A percentile compares a stretch with the other conserved stretches of the same genome.
phyloP scores from a whole-genome alignment of 2,329 filamentous ascomycete genomes.

The Microascus cirrosus region DNA sequence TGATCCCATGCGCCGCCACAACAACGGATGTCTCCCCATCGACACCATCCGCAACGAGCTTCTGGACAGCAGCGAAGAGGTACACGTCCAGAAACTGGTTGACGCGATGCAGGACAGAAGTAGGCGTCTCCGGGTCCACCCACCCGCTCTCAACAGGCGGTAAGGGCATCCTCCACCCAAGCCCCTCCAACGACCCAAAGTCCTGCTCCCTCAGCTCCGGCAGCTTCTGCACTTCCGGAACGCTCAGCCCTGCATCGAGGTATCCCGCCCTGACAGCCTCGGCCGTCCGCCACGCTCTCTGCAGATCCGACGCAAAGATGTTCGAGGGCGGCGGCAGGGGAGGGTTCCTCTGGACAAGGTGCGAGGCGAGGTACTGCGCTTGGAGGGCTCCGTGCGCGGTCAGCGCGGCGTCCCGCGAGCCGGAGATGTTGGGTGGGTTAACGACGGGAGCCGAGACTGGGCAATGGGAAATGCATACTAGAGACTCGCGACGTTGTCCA shows the following conservation, averaged over 20 bases:
- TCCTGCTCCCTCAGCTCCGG: slow-evolving; percentile 57
- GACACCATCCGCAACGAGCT: slow-evolving; percentile 5
- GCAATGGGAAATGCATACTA: slow-evolving; percentile 43
- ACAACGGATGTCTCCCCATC: slow-evolving; percentile 29
- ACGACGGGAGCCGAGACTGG: slow-evolving; percentile 4
- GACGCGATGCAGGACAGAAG: slow-evolving; percentile 53
- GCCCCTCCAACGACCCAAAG: slow-evolving; percentile 63
- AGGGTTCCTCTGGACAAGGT: slow-evolving; percentile 33
- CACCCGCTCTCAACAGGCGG: slow-evolving; percentile 16
- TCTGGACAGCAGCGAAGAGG: slow-evolving; percentile 41
- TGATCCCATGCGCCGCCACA: slow-evolving; percentile 74
- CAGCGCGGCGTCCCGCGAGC: slow-evolving; percentile 66
- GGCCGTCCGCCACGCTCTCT: slow-evolving; percentile 63
- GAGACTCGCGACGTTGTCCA: slow-evolving; percentile 73
- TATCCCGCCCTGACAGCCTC: slow-evolving; percentile 52
- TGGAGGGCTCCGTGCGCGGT: slow-evolving; percentile 77
- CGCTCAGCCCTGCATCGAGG: slow-evolving; percentile 8
- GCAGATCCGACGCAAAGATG: slow-evolving; percentile 69
- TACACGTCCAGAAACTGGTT: slow-evolving; percentile 55
- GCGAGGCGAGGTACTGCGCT: slow-evolving; percentile 55
- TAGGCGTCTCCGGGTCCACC: slow-evolving; percentile 53
- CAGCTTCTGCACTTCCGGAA: slow-evolving; percentile 11
- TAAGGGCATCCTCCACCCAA: slow-evolving; percentile 18
- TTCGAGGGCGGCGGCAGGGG: slow-evolving; percentile 22
- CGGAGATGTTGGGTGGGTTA: slow-evolving; percentile 42